Evolutionary conservation across 805 yeast species (phyloP), one percentile per base, ranked within the genome.

Genomic region (Candida sakaeoensis): DNA sequence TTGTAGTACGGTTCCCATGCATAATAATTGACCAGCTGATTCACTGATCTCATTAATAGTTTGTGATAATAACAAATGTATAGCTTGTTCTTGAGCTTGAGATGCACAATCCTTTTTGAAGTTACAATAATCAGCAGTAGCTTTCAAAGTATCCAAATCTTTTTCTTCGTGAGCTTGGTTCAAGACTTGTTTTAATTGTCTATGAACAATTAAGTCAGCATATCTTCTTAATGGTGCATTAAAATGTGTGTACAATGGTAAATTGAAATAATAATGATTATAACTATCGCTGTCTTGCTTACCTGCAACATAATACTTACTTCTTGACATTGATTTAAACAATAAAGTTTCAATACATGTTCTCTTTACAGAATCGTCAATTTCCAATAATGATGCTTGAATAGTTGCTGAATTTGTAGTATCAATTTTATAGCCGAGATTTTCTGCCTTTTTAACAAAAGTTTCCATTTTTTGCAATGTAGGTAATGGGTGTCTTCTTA

Each of bases 31-130:
- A 2, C 95, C 96, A 12, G 91, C 80, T 12, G 74, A 64, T 39
- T 74, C 77, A 47, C 77, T 68, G 75, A 86, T 77, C 30, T 79
- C 85, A 55, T 83, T 85, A 43, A 90, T 82, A 0, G 89, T 83
- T 58, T 89, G 95, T 42, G 91, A 85, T 34, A 90, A 68, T 40
- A 84, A 68, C 47, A 93, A 70, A 58, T 93, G 99, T 40, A 90
- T 79, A 10, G 96, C 91, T 62, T 93, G 99, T 50, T 87, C 95
- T 63, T 91, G 98, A 1, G 97, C 96, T 45, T 78, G 78, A 47
- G 80, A 80, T 2, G 98, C 93, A 60, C 96, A 90, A 55, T 91
- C 98, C 57, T 89, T 87, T 62, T 90, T 89, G 73, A 91, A 93
- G 52, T 88, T 89, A 63, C 97, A 91, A 59, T 89, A 90, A 53